Base-by-base conservation (phyloP, 2,329 filamentous ascomycete genomes). In the Ceratocystis lukuohia region DNA sequence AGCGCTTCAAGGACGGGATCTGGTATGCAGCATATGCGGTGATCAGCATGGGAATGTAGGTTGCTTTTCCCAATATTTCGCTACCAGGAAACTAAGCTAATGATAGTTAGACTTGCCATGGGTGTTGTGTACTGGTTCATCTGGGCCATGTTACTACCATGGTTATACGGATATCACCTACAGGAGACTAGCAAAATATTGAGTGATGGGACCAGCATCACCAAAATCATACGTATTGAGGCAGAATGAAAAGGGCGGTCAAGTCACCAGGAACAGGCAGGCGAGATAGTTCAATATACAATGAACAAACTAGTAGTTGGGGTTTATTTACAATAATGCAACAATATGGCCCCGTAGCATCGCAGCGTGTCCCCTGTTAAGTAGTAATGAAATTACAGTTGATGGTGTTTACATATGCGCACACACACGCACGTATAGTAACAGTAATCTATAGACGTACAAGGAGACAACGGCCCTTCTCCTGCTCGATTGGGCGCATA, bases 71-170 rank as follows among this genome's bases (percentile, higher is more conserved):
- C 17, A 28, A 1, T 5, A 5, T n/a, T 48, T 37, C 45, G 22
- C 6, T 41, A 30, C 5, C 25, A 15, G 66, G n/a, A 33, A 1
- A 7, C 30, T 15, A 68, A 61, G 53, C 44, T 67, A 20, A 33
- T 22, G 63, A 15, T 12, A 25, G 48, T 53, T 64, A 88, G 83
- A 65, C 75, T 88, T 44, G 44, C 80, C 0, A 81, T 84, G 61
- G 85, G 82, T 0, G 71, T 86, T 0, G 1, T 83, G 0, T 90
- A 90, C 72, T 91, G 88, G 88, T 85, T 83, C 69, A 68, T 88
- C 1, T 88, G 84, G 82, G 85, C 85, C 0, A 77, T 83, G 2
- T 69, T 83, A 0, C 72, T 89, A 28, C 88, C 88, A 1, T 76
- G 74, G 53, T 80, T 80, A 74, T 77, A 81, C 63, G 80, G 80